Conservation (phyloP, 495 filamentous ascomycete species). For the Glutinoglossum americanum region DNA sequence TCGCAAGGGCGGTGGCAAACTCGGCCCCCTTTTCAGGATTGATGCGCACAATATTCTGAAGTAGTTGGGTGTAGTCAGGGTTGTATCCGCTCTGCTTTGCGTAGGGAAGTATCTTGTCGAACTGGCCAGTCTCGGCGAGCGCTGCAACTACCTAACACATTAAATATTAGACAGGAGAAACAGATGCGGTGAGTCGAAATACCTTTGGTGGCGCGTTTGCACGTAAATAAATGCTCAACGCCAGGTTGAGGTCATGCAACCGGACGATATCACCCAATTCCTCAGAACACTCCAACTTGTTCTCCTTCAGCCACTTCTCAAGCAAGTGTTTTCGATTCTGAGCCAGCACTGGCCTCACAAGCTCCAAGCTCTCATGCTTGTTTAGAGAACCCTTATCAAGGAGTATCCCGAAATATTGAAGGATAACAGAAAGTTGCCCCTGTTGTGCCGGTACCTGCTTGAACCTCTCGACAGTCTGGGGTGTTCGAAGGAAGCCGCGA, state of each 20-base stretch:
- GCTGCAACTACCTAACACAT: constrained; percentile 47
- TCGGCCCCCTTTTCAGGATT: constrained; percentile 91
- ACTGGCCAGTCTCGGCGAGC: constrained; percentile 86
- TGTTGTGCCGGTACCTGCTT: constrained; percentile 58
- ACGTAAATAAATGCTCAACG: constrained; percentile 65
- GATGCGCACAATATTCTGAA: constrained; percentile 78
- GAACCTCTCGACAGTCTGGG: constrained; percentile 85
- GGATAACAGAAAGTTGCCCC: constrained; percentile 71
- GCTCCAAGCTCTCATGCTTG: constrained; percentile 78
- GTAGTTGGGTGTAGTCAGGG: constrained; percentile 74
- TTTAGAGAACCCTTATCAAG: constrained; percentile 89
- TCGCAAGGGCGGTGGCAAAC: constrained; percentile 75
- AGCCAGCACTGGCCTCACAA: constrained; percentile 74
- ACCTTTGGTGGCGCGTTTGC: constrained; percentile 68
- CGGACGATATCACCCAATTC: constrained; percentile 88
- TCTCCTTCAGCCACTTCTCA: constrained; percentile 92
- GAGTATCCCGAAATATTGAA: constrained; percentile 95
- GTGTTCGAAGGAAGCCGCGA: constrained; percentile 79
- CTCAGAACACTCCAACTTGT: constrained; percentile 88
- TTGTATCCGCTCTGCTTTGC: constrained; percentile 61
- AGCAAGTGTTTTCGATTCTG: constrained; percentile 90
- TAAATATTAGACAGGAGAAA: not conserved
- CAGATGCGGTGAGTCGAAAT: not conserved
- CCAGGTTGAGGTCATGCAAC: constrained; percentile 67
- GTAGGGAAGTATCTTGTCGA: constrained; percentile 87